phyloP scores from a whole-genome alignment of 2,329 filamentous ascomycete genomes.

The Ophiostoma ulmi region DNA sequence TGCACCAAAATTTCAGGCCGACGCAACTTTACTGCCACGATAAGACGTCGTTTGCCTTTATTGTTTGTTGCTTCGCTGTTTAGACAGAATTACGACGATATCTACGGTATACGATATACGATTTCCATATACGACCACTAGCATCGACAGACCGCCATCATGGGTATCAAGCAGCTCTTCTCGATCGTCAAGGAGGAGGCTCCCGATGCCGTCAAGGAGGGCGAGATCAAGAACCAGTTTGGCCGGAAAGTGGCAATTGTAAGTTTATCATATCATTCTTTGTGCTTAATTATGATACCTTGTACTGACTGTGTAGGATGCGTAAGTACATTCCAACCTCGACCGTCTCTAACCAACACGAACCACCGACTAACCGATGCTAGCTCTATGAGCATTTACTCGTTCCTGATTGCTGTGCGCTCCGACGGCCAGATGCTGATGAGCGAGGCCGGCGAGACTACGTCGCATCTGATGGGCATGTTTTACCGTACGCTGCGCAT shows the following conservation, averaged over 20 bases:
- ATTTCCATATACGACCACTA: not conserved
- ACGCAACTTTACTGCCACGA: not conserved
- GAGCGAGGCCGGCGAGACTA: slow-evolving; percentile 92
- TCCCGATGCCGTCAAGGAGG: slow-evolving; percentile 90
- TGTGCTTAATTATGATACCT: not conserved
- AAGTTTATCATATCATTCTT: slow-evolving; percentile 37
- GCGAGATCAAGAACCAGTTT: slow-evolving; percentile 98
- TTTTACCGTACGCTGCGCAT: slow-evolving; percentile 98
- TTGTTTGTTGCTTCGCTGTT: not conserved
- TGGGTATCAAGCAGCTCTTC: slow-evolving; percentile 69
- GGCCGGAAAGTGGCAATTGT: slow-evolving; percentile 97
- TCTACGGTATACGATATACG: not conserved
- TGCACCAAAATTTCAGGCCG: not conserved
- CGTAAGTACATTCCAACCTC: slow-evolving; percentile 20
- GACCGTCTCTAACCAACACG: not conserved
- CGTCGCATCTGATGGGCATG: slow-evolving; percentile 97
- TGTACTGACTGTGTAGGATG: slow-evolving; percentile 24
- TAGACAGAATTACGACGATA: not conserved
- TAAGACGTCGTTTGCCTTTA: not conserved
- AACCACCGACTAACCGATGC: slow-evolving; percentile 41
- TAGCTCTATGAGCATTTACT: slow-evolving; percentile 98
- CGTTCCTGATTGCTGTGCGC: slow-evolving; percentile 94
- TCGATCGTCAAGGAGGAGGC: slow-evolving; percentile 85
- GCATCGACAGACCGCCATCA: slow-evolving; percentile 34
- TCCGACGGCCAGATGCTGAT: slow-evolving; percentile 95